phyloP scores from a whole-genome alignment of 805 yeast genomes.

The Tetrapisispora phaffii region DNA sequence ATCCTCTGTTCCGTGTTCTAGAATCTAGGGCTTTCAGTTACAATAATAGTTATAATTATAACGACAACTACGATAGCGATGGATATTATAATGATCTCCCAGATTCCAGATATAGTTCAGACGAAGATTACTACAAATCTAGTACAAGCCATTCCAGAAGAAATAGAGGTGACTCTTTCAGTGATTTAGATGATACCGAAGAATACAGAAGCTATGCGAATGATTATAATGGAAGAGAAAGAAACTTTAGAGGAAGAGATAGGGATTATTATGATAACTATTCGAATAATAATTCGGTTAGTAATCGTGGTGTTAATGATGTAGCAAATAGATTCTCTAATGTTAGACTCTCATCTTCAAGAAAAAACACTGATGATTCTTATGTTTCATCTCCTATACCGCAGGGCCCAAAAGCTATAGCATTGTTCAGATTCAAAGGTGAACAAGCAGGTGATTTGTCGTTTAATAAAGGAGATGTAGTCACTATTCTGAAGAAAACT shows the following conservation, averaged over 20 bases:
- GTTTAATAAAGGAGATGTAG: slow-evolving; percentile 89
- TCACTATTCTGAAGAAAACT: slow-evolving; percentile 74
- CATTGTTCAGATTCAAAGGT: slow-evolving; percentile 79
- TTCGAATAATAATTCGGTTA: not conserved
- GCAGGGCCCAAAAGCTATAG: slow-evolving; percentile 65
- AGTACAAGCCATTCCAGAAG: slow-evolving; percentile 23
- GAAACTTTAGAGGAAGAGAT: not conserved
- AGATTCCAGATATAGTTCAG: slow-evolving; percentile 33
- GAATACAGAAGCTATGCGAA: slow-evolving; percentile 7
- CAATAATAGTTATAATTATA: not conserved
- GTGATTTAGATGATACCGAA: not conserved
- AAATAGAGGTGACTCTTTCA: slow-evolving; percentile 4
- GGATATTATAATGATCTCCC: slow-evolving; percentile 47
- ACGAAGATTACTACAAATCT: slow-evolving; percentile 17
- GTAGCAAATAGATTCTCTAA: not conserved
- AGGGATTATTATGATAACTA: not conserved
- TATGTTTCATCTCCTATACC: not conserved
- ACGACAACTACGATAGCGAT: slow-evolving; percentile 17
- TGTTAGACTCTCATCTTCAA: not conserved
- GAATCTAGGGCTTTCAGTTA: slow-evolving; percentile 66
- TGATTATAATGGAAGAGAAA: slow-evolving; percentile 6
- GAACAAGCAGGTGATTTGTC: slow-evolving; percentile 90
- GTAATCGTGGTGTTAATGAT: not conserved
- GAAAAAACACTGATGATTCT: not conserved
- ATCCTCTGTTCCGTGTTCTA: slow-evolving; percentile 71